Evolutionary conservation across 2,329 filamentous ascomycete species (phyloP).

Genomic region (Fusarium ambrosium): DNA sequence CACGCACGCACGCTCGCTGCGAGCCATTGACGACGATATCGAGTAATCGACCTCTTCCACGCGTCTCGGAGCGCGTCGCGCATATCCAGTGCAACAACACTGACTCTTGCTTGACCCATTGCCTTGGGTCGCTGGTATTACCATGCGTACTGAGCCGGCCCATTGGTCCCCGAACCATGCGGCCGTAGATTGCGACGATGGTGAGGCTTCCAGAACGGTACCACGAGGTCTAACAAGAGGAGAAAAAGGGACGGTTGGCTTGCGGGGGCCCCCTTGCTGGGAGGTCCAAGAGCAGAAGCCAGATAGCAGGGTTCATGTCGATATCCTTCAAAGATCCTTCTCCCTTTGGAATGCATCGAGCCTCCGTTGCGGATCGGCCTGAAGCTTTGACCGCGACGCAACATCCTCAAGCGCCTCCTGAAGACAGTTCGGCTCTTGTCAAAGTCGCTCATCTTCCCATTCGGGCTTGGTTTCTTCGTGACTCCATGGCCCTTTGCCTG

Average conservation of each 20-base stretch:
- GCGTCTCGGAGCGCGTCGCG: conserved; percentile 32
- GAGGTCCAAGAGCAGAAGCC: conserved; percentile 24
- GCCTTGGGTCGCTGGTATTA: conserved; percentile 31
- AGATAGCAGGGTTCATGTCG: conserved; percentile 29
- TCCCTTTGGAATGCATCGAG: conserved; percentile 37
- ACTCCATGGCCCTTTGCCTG: conserved; percentile 43
- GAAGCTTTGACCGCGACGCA: conserved; percentile 31
- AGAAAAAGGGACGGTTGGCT: conserved; percentile 15
- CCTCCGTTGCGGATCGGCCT: conserved; percentile 30
- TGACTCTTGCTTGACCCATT: conserved; percentile 9
- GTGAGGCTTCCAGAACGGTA: conserved; percentile 40
- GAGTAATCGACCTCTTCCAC: conserved; percentile 23
- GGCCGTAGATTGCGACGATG: conserved; percentile 42
- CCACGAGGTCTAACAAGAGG: conserved; percentile 34
- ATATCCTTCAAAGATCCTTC: conserved; percentile 20
- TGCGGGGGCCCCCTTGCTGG: conserved; percentile 16
- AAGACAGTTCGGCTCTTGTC: conserved; percentile 27
- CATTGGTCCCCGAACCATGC: conserved; percentile 41
- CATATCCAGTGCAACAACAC: conserved; percentile 20
- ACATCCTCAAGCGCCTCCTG: conserved; percentile 37
- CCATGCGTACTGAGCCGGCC: conserved; percentile 14
- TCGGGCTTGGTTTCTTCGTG: conserved; percentile 42
- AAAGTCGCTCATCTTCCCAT: conserved; percentile 45
- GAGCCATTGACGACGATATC: conserved; percentile 30
- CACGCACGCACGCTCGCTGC: conserved; percentile 11